Conservation (phyloP, 2,329 filamentous ascomycete species). For the Aspergillus sp. region DNA sequence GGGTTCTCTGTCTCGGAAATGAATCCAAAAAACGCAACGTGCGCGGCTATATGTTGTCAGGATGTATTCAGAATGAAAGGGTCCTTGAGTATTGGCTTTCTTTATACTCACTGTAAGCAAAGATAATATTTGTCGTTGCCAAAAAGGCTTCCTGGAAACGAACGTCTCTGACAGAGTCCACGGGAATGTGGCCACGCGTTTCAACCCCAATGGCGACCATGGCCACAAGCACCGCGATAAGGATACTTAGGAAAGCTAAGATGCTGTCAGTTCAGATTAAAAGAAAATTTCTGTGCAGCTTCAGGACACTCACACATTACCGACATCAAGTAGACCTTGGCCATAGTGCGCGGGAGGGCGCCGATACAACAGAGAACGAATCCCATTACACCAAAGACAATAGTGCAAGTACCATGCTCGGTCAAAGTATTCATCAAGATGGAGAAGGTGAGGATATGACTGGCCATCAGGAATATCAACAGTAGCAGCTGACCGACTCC, state of each 20-base stretch:
- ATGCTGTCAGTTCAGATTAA: constrained; percentile 3
- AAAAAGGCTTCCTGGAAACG: constrained; percentile 54
- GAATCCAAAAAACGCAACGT: constrained; percentile 64
- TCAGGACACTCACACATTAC: constrained; percentile 44
- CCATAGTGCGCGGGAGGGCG: constrained; percentile 58
- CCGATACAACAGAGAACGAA: constrained; percentile 54
- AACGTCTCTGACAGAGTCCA: constrained; percentile 34
- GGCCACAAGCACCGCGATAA: constrained; percentile 59
- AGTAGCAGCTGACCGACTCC: constrained; percentile 59
- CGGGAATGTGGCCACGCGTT: constrained; percentile 34
- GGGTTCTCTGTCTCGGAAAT: constrained; percentile 61
- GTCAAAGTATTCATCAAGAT: constrained; percentile 64
- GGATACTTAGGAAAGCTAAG: constrained; percentile 58
- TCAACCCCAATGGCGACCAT: constrained; percentile 60
- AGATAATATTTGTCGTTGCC: constrained; percentile 62
- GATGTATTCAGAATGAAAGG: no score
- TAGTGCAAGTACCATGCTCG: constrained; percentile 57
- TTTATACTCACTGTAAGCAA: constrained; percentile 60
- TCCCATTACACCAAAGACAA: constrained; percentile 58
- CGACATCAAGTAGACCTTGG: constrained; percentile 57
- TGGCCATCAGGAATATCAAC: constrained; percentile 63
- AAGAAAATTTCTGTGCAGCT: neutral
- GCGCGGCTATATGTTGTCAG: constrained; percentile 47
- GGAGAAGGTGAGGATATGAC: constrained; percentile 65
- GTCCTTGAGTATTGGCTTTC: no score